A percentile compares a stretch with the other conserved stretches of the same genome.
Evolutionary conservation across 306 rosid genomes (phyloP).

Genomic region (Cicer yamashitae): DNA sequence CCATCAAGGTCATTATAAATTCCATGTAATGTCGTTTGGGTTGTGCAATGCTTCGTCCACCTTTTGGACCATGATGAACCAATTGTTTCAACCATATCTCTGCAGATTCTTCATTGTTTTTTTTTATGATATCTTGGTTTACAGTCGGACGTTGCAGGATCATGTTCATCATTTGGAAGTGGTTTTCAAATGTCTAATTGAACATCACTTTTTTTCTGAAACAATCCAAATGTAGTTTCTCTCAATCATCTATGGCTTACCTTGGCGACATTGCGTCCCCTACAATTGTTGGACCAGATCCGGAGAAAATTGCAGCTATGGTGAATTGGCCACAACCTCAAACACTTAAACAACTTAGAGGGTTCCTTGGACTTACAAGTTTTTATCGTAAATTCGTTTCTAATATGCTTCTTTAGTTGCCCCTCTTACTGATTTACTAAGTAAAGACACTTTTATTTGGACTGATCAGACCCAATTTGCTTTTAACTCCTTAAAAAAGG

Average conservation of each 20-base stretch:
- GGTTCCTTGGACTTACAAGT: not conserved
- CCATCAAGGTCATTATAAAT: not conserved
- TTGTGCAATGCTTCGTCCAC: constrained; percentile 43
- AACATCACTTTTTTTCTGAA: not conserved
- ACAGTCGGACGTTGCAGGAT: fast-evolving
- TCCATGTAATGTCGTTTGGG: not conserved
- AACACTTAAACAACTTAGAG: not conserved
- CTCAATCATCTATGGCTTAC: not conserved
- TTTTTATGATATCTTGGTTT: not conserved
- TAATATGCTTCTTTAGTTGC: not conserved
- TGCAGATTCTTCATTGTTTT: not conserved
- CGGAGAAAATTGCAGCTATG: not conserved
- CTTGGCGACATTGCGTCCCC: not conserved
- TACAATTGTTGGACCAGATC: no score
- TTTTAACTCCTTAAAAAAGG: not conserved
- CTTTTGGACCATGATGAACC: not conserved
- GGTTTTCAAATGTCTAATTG: not conserved
- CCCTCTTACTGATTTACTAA: not conserved
- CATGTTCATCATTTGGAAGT: not conserved
- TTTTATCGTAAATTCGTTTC: no score
- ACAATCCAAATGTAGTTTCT: not conserved
- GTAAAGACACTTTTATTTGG: not conserved
- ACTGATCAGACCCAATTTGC: not conserved
- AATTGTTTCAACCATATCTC: not conserved
- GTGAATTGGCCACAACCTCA: not conserved